Evolutionary conservation across 495 filamentous ascomycete species (phyloP).

Genomic region (Penicillium pancosmium): DNA sequence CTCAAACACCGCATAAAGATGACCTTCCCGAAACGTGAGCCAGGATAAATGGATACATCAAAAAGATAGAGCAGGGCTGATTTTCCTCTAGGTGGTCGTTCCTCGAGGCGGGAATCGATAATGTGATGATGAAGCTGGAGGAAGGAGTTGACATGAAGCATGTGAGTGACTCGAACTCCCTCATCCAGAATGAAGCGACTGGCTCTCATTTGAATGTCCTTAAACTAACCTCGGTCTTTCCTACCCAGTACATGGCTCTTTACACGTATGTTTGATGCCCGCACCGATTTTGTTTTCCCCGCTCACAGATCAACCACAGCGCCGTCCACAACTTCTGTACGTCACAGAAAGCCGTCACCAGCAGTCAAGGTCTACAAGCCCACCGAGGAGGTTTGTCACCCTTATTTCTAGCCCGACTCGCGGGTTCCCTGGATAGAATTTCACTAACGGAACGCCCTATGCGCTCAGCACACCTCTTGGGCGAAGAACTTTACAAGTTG

Average conservation of each 20-base stretch:
- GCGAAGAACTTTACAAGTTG: conserved; percentile 94
- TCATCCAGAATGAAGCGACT: not conserved
- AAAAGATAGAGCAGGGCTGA: conserved; percentile 15
- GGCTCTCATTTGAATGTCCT: not conserved
- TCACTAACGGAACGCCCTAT: conserved; percentile 15
- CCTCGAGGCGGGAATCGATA: conserved; percentile 81
- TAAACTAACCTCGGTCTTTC: conserved; percentile 12
- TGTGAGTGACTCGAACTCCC: conserved; percentile 55
- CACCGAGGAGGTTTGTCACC: conserved; percentile 75
- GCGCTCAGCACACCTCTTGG: conserved; percentile 78
- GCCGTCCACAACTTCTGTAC: conserved; percentile 99
- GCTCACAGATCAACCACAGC: conserved; percentile 47
- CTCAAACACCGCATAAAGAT: conserved; percentile 69
- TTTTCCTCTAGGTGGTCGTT: conserved; percentile 72
- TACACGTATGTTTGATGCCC: conserved; percentile 72
- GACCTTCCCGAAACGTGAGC: conserved; percentile 83
- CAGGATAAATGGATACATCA: not conserved
- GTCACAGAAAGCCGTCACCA: conserved; percentile 83
- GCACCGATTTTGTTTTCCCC: conserved; percentile 7
- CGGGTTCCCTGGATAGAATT: not conserved
- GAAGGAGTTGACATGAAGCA: conserved; percentile 90
- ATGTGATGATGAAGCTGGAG: conserved; percentile 89
- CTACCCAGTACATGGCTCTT: conserved; percentile 85
- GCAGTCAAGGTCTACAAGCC: conserved; percentile 54
- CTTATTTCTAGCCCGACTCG: conserved; percentile 6